Evolutionary conservation across 2,329 filamentous ascomycete species (phyloP).

Genomic region (Colletotrichum liriopes): DNA sequence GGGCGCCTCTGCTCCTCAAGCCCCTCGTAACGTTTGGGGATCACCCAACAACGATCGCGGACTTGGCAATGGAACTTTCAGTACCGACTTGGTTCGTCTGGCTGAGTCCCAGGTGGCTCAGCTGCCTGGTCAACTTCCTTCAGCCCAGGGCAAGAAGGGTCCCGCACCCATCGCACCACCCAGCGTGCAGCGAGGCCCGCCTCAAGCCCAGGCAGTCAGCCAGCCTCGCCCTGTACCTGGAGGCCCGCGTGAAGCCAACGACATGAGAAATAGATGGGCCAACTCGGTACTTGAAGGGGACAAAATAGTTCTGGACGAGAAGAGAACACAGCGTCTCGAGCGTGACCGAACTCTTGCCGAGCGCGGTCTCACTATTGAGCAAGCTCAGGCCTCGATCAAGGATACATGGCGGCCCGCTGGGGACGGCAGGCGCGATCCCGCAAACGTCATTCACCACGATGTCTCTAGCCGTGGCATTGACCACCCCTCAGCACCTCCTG

Average conservation of each 20-base stretch:
- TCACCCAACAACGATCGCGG: conserved; percentile 79
- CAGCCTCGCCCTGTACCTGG: conserved; percentile 24
- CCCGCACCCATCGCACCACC: conserved; percentile 65
- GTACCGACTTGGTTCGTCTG: conserved; percentile 70
- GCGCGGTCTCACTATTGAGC: conserved; percentile 60
- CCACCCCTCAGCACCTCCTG: not conserved
- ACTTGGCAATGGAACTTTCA: conserved; percentile 85
- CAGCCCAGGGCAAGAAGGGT: conserved; percentile 51
- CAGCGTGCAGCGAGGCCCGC: conserved; percentile 40
- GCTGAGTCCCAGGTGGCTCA: conserved; percentile 55
- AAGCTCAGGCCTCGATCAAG: conserved; percentile 64
- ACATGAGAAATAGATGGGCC: conserved; percentile 58
- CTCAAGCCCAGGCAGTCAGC: conserved; percentile 34
- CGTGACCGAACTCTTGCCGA: conserved; percentile 62
- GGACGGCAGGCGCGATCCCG: conserved; percentile 54
- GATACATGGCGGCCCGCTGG: conserved; percentile 68
- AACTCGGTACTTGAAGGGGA: conserved; percentile 63
- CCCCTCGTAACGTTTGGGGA: conserved; percentile 79
- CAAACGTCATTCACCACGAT: conserved; percentile 49
- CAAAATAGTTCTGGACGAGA: conserved; percentile 58
- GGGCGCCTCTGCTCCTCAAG: conserved; percentile 61
- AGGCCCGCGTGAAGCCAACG: conserved; percentile 32
- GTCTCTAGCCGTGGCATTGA: conserved; percentile 19
- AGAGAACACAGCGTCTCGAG: conserved; percentile 57
- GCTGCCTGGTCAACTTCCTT: conserved; percentile 47